Base-by-base conservation (phyloP, 306 rosid genomes). In the Inga oerstediana region DNA sequence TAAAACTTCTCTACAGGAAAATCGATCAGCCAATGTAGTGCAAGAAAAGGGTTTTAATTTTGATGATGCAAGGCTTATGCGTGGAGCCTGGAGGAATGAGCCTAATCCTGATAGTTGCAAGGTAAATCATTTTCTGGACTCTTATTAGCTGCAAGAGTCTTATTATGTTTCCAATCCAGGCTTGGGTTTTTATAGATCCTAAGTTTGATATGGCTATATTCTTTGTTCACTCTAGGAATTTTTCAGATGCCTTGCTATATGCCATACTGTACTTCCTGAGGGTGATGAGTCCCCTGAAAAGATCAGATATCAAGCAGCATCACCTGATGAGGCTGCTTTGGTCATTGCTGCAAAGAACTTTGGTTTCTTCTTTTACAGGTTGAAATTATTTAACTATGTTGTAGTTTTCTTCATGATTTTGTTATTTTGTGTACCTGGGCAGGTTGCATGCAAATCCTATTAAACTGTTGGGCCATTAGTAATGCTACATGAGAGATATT, bases 301-400 rank as follows among this genome's bases (percentile, higher is more conserved):
- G 90, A 90, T 92, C 72, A 90, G 80, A 74, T 94, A 94, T 88
- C 98, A 94, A 83, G 98, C 97, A 82, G 97, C 98, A 74, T 94
- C 98, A 83, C 98, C 98, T 15, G 98, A 94, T 84, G 98, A 94
- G 91, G 83, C 87, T 80, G 91, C 91, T 77, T 78, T 88, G 89
- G 91, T 88, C 74, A 80, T 88, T 85, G 91, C 91, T 78, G 99
- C 99, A 41, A 96, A 96, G 81, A 83, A 96, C 94, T 93, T 96
- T 65, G 98, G 99, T 81, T 96, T 96, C 90, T 96, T 96, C 91
- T 96, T 96, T 83, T 92, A 92, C 97, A 93, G 99, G 99, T 96
- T 88, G 81, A 79, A 70, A 81, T 81, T 77, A 64, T 72, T 79
- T 71, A 51, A 65, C 16, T 72, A 74, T 56, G 45, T 74, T 84